Evolutionary conservation across 2,329 filamentous ascomycete genomes (phyloP), one percentile per base, ranked within the genome.

Genomic region (Pseudogymnoascus sp.): DNA sequence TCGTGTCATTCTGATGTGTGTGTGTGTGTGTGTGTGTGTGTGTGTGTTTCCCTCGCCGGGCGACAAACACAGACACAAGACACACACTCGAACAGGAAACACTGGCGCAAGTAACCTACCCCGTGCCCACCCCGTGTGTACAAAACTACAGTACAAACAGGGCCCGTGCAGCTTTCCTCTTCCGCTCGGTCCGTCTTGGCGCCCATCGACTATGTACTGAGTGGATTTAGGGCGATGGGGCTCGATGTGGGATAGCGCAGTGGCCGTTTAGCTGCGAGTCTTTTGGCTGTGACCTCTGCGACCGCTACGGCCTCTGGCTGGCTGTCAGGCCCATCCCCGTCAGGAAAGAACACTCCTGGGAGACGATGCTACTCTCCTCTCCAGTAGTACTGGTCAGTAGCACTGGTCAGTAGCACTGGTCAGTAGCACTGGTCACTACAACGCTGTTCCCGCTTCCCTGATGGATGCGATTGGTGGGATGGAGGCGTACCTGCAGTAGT

Each of bases 401-500:
- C 11, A 13, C 31, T 33, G 31, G 23, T 23, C 23, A 23, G 1
- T 33, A 13, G 10, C 11, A 13, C 31, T 31, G 29, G 6, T 10
- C 29, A 31, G 29, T 31, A 3, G 23, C n/a, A n/a, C n/a, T n/a
- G n/a, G n/a, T n/a, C 7, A 44, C 4, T 15, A 40, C 42, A 19
- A 7, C 46, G 2, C 33, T 31, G 4, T 19, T 19, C 23, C 15
- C 23, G 44, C 44, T 11, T 23, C 7, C 7, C 4, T 4, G 10
- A 19, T 10, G 10, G 10, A 56, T 56, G 26, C 46, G 26, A 56
- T 56, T 56, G 46, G 46, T 56, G 4, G n/a, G 46, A 31, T 31
- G 26, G n/a, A 13, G n/a, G n/a, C n/a, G 46, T 56, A 33, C 46
- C 46, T 56, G 46, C 46, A 56, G n/a, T 56, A 33, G 46, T 56